Percentiles rank a stretch among this genome's conserved stretches.
These are phyloP conservation scores for Aphanomyces invadans DNA, from an alignment of 352 stramenopile species.

Conservation along the genomic window DNA sequence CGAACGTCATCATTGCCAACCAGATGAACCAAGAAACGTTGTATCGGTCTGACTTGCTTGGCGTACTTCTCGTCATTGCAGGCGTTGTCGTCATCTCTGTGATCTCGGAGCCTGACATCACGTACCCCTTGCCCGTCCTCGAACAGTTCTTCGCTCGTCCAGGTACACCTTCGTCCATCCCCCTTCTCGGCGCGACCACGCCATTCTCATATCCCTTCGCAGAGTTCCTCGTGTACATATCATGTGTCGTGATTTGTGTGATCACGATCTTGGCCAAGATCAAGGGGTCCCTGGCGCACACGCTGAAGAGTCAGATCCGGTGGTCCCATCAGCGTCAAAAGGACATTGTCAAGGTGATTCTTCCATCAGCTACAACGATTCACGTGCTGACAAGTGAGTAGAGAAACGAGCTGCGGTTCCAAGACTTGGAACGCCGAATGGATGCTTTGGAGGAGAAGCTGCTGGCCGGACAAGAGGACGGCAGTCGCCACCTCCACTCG, in stretches of 20 bases:
- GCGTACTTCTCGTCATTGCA: slow-evolving; percentile 79
- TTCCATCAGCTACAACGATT: not conserved
- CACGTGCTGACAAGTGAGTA: slow-evolving; percentile 11
- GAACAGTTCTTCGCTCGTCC: slow-evolving; percentile 71
- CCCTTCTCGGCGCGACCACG: not conserved
- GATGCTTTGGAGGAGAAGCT: slow-evolving; percentile 55
- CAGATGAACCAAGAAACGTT: slow-evolving; percentile 76
- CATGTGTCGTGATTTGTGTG: slow-evolving; percentile 54
- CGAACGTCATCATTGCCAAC: slow-evolving; percentile 82
- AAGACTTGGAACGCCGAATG: slow-evolving; percentile 58
- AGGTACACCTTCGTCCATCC: slow-evolving; percentile 40
- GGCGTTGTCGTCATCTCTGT: slow-evolving; percentile 82
- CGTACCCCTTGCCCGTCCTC: slow-evolving; percentile 80
- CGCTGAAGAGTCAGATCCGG: slow-evolving; percentile 78
- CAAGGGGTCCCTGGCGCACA: slow-evolving; percentile 77
- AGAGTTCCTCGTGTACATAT: slow-evolving; percentile 76
- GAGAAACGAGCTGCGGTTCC: slow-evolving; percentile 58
- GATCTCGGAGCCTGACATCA: slow-evolving; percentile 76
- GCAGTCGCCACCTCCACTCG: not conserved
- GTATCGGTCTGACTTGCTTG: slow-evolving; percentile 68
- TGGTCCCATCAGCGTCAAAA: slow-evolving; percentile 76
- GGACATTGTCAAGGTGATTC: slow-evolving; percentile 55
- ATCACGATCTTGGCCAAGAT: slow-evolving; percentile 85
- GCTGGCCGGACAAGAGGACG: slow-evolving; percentile 19
- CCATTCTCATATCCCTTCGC: not conserved